Base-by-base conservation (phyloP, 768 basidiomycete species). In the Boletus sp. region DNA sequence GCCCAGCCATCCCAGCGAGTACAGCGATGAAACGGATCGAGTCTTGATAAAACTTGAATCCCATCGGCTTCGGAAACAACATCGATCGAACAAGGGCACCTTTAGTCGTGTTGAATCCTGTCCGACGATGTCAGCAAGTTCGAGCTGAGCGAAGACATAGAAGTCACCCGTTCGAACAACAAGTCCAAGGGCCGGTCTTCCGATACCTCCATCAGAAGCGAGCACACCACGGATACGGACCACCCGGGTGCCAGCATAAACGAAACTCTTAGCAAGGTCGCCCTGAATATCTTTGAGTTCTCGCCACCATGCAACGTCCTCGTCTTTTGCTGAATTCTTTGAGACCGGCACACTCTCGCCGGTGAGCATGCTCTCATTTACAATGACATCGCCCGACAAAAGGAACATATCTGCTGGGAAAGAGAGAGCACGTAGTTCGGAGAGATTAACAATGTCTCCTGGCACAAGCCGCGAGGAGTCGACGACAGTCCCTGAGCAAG, bases 311-410 rank as follows among this genome's bases (percentile, higher is more conserved):
- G 72, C 68, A 39, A 98, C 77, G 49, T 86, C 87, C 27, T 86
- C 86, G 60, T 93, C 88, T 64, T 86, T 93, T 54, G 87, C 80
- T 0, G 95, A 88, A 19, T 82, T 72, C 69, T 99, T 99, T 68
- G 90, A 90, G 48, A 99, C 93, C 2, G 97, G 97, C 0, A 99
- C 92, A 59, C 94, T 97, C 73, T 99, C 97, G 13, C 97, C 97
- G 0, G 97, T 98, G 23, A 99, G 82, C 97, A 99, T 98, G 58
- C 93, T 96, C 74, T 99, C 97, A 69, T 98, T 98, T 47, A 98
- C 88, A 54, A 99, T 96, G 2, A 94, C 93, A 69, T 99, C 97
- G 1, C 97, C 97, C 2, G 93, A 91, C 29, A 99, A 83, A 8
- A 99, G 79, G 59, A 98, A 82, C 58, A 96, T 78, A 69, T 99